Base-by-base conservation (phyloP, 1,284 basidiomycete genomes). In the Ganoderma multipileum region DNA sequence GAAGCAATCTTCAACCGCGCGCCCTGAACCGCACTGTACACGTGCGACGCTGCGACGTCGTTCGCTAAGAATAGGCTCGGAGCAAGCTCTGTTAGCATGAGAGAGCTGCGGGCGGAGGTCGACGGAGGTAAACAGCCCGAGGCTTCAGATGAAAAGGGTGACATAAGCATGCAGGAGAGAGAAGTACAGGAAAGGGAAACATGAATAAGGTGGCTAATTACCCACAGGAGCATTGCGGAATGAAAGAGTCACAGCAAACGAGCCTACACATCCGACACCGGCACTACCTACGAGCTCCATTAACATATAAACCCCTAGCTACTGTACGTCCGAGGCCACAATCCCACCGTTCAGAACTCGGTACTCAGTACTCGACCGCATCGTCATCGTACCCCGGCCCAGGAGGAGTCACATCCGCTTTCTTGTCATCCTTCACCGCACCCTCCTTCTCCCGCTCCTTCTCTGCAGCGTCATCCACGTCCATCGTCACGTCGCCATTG, bases 371-470 rank as follows among this genome's bases (percentile, higher is more conserved):
- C 79, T 89, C 87, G 64, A 89, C 87, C 30, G 87, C 87, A 74
- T 89, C 87, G 71, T 89, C 87, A 62, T 88, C 87, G 65, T 88
- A 86, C 61, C 83, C 84, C 59, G 79, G 83, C 75, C 82, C 81
- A 41, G 79, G 77, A 57, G 80, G 73, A 68, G 75, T 73, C 33
- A 76, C 75, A 73, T 72, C 69, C 20, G 67, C 79, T 67, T 83
- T 81, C 71, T 77, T 79, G 73, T 79, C 81, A 52, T 66, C 70
- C 65, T 71, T 65, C 30, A 28, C 59, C 16, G 39, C 47, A 38
- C 38, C 64, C 61, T 67, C 65, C 55, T 67, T 63, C 54, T 66
- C 55, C 57, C 58, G 33, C 33, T 33, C 33, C 33, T 33, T 58
- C 61, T 47, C 69, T 20, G 42, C 60, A 36, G 77, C 77, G 41